Evolutionary conservation across 2,329 filamentous ascomycete species (phyloP), one percentile per base, ranked within the genome.

Genomic region (Cercospora brassicicola): DNA sequence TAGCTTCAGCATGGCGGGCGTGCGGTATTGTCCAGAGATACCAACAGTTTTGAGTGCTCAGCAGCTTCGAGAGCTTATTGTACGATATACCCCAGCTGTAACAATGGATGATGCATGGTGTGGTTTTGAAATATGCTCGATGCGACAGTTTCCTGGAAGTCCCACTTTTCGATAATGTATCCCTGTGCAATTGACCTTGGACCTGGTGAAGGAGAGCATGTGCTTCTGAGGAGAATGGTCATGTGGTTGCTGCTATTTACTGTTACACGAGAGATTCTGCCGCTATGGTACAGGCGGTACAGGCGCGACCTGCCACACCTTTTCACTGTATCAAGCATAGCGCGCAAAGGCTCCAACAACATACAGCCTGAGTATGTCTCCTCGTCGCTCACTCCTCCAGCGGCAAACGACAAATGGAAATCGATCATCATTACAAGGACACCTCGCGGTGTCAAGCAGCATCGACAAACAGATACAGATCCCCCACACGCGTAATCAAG

Each of bases 1-100:
- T 48, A 48, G 42, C 42, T 48, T n/a, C 53, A 57, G 53, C n/a
- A 57, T 57, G 30, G 53, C 53, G 30, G 26, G 53, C 53, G 53
- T 57, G 23, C 53, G 18, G 26, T 57, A 9, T 23, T 51, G 45
- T 51, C 45, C 45, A 51, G 30, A 30, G 30, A 30, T 30, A 57
- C 53, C 26, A 57, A 57, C 53, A 57, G 53, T 57, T 57, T 31
- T 30, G 30, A 15, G 53, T 57, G 53, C 53, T 57, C 30, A 57
- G 53, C 30, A 57, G 53, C 53, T 33, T 30, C 10, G 53, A 57
- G 53, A 57, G 53, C 53, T 57, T 30, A 30, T n/a, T 57, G 53
- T 57, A 57, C 53, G 23, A 57, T 57, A 57, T 57, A 57, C 53
- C 26, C 53, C 53, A 57, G 26, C 53, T 33, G 30, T 31, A 57